Base-by-base conservation (phyloP, 169 alveolate genomes). In the Eimeria tenella region DNA sequence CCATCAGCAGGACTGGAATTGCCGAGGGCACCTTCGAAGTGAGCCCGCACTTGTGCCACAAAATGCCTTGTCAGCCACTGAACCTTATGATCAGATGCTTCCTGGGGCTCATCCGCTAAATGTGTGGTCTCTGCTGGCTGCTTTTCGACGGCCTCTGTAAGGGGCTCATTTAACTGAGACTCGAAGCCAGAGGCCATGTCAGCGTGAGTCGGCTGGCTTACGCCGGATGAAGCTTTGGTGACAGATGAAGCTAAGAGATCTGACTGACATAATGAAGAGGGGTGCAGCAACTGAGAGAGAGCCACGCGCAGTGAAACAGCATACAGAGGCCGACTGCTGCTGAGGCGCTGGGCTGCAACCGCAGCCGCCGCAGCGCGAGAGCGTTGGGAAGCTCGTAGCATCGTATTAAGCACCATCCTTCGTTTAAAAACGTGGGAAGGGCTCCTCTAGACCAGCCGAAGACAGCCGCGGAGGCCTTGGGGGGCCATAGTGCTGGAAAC, bases 31-130 rank as follows among this genome's bases (percentile, higher is more conserved):
- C 53, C 62, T 49, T 88, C 86, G 53, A 71, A 84, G 50, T 84
- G 91, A 63, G 91, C 79, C 52, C 91, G 79, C 62, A 84, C 91
- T 49, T 84, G 91, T 25, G 79, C 91, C 58, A 84, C 13, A 42
- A 84, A 84, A 7, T 55, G 77, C 49, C 75, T 50, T 5, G 91
- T 84, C 53, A 84, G 79, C 91, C 75, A 62, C 63, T 52, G 91
- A 23, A 3, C 8, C 91, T 19, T 62, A 56, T 5, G 15, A 11
- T 49, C 31, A 1, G 55, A 52, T 17, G n/a, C 53, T 60, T n/a
- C 65, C 65, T n/a, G 49, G 31, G 31, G 83, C 19, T 19, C 65
- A 42, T 31, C 21, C 19, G 31, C 49, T 75, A 52, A 60, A 5
- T 0, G 65, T 50, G 65, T 52, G 15, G 9, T 19, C 25, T 17